Evolutionary conservation across 805 yeast genomes (phyloP).

Genomic region (Metschnikowia gruessii): DNA sequence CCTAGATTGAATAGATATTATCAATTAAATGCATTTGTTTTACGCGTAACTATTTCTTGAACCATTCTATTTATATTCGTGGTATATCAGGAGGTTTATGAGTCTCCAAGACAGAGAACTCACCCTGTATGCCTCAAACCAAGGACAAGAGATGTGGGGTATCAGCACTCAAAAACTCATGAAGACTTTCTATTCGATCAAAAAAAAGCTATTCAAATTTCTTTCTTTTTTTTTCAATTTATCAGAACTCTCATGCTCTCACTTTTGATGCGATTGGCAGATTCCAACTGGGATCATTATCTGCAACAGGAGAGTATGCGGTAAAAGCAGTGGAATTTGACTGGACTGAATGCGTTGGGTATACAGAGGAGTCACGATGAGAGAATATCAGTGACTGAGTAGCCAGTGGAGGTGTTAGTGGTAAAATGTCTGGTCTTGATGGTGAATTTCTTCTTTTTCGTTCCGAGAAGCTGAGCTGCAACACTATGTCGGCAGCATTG

Average conservation of each 20-base stretch:
- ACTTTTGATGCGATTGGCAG: conserved; percentile 18
- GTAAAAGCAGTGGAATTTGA: conserved; percentile 13
- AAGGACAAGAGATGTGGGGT: no score
- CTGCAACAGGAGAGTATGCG: conserved; percentile 16
- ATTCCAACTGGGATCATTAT: conserved; percentile 17
- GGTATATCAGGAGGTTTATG: no score
- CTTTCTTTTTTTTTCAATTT: no score
- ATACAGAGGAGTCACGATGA: conserved; percentile 15
- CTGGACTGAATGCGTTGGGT: conserved; percentile 18
- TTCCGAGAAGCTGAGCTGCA: conserved; percentile 10
- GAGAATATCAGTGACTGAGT: conserved; percentile 41
- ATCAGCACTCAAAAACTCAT: background rate
- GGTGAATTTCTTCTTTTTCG: conserved; percentile 6
- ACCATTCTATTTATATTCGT: no score
- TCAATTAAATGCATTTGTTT: background rate
- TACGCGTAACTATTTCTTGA: background rate
- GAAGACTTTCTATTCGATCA: background rate
- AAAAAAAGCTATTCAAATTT: no score
- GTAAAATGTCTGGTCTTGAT: conserved; percentile 16
- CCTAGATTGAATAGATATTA: background rate
- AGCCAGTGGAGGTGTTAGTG: conserved; percentile 44
- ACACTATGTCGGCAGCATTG: conserved; percentile 17
- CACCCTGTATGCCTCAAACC: no score
- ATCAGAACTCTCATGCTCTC: conserved; percentile 4
- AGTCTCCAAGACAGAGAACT: no score